These are phyloP conservation scores for Ceratocystis variospora DNA, from an alignment of 2,329 filamentous ascomycete species.

Conservation along the genomic window DNA sequence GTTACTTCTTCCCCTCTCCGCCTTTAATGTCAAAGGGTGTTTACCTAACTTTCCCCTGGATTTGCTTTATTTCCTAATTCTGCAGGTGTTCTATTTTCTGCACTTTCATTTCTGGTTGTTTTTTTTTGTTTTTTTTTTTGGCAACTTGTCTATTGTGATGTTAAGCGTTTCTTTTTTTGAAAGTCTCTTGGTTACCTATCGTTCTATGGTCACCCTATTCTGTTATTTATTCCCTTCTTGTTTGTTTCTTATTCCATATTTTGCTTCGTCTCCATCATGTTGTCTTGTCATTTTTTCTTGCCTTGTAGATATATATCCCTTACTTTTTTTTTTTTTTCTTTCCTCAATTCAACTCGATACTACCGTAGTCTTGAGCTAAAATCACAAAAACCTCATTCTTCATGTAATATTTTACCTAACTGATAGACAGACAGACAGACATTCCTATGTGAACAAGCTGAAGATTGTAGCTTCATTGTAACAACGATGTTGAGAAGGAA, in stretches of 20 bases:
- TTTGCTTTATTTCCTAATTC: background rate
- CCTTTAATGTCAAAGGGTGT: background rate
- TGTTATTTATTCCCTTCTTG: background rate
- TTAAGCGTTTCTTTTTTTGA: background rate
- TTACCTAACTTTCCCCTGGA: too few species aligned
- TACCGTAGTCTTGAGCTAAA: background rate
- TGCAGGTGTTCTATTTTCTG: background rate
- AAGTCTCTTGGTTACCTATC: background rate
- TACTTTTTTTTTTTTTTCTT: background rate
- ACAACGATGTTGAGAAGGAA: background rate
- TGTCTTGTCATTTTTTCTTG: background rate
- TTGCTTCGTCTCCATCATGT: background rate
- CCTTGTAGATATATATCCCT: constrained; percentile 1
- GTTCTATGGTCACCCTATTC: background rate
- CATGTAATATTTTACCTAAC: too few species aligned
- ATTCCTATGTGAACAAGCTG: too few species aligned
- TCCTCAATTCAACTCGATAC: background rate
- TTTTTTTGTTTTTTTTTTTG: background rate
- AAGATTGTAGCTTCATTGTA: background rate
- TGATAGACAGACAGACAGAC: too few species aligned
- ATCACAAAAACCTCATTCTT: background rate
- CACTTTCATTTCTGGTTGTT: background rate
- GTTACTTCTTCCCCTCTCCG: background rate
- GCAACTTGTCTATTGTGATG: background rate
- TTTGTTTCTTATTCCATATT: background rate